Percentiles rank a stretch among this genome's conserved stretches.
phyloP scores from a whole-genome alignment of 1,284 basidiomycete species.

The Ganoderma resinaceum region DNA sequence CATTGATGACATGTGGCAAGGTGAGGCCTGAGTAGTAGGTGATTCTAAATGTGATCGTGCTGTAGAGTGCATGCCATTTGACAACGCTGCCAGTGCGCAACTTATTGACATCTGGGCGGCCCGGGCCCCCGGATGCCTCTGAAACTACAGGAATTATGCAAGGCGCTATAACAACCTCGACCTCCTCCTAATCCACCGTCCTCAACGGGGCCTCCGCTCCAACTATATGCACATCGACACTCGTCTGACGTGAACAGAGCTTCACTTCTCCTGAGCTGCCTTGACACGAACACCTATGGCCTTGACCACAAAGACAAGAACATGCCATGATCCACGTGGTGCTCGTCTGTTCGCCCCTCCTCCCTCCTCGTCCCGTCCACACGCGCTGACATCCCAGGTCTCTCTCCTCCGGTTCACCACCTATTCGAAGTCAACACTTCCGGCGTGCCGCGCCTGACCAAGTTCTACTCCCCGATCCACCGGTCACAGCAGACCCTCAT shows the following conservation, averaged over 20 bases:
- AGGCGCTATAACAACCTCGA: background rate
- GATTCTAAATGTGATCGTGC: too few relatives aligned
- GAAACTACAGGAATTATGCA: too few relatives aligned
- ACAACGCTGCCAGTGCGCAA: too few relatives aligned
- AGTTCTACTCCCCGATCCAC: conserved; percentile 92
- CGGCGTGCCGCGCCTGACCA: conserved; percentile 91
- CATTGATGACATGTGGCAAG: too few relatives aligned
- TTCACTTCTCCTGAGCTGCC: background rate
- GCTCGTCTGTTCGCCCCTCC: conserved; percentile 61
- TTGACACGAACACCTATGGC: background rate
- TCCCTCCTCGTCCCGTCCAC: conserved; percentile 5
- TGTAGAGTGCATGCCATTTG: too few relatives aligned
- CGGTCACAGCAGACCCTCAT: conserved; percentile 78
- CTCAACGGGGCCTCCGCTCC: background rate
- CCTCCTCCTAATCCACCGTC: conserved; percentile 1
- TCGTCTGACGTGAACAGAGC: background rate
- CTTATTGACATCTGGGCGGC: background rate
- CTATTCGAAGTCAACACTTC: conserved; percentile 76
- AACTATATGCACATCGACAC: background rate
- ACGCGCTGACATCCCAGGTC: conserved; percentile 18
- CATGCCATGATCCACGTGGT: conserved; percentile 86
- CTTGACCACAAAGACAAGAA: background rate
- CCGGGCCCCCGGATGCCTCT: background rate
- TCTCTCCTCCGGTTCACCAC: conserved; percentile 33
- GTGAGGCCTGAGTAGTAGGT: too few relatives aligned